Percentiles rank a stretch among this genome's conserved stretches.
phyloP scores from a whole-genome alignment of 2,329 filamentous ascomycete genomes.

The Penicillium sp. region DNA sequence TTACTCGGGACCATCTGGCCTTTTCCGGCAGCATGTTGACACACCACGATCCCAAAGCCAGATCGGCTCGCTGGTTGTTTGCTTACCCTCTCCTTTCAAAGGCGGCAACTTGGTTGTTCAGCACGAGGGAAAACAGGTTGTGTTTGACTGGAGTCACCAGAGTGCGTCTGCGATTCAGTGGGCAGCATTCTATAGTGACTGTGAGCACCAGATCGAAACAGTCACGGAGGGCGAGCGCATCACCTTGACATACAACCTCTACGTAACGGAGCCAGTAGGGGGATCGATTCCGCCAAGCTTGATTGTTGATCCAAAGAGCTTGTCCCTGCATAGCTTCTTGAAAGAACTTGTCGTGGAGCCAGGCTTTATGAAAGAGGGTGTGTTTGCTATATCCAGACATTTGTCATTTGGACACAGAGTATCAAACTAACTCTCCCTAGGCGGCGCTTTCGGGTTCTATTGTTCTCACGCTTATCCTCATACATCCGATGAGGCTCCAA shows the following conservation, averaged over 20 bases:
- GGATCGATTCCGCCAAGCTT: conserved; percentile 21
- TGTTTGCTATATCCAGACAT: background rate
- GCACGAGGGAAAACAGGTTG: conserved; percentile 28
- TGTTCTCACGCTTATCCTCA: conserved; percentile 52
- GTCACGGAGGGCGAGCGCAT: conserved; percentile 54
- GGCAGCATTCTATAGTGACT: conserved; percentile 41
- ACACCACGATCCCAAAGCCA: conserved; percentile 51
- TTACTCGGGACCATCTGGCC: conserved; percentile 52
- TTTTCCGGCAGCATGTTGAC: conserved; percentile 54
- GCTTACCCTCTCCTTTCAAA: conserved; percentile 42
- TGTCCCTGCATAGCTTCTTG: conserved; percentile 39
- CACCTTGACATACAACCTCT: conserved; percentile 62
- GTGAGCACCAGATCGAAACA: conserved; percentile 41
- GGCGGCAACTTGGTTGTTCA: conserved; percentile 35
- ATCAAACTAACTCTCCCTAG: conserved; percentile 17
- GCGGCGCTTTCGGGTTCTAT: conserved; percentile 46
- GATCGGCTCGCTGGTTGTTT: conserved; percentile 56
- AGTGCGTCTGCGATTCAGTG: conserved; percentile 31
- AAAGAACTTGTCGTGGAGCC: conserved; percentile 30
- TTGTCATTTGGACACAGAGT: background rate
- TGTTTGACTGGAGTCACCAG: conserved; percentile 28
- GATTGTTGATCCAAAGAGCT: conserved; percentile 31
- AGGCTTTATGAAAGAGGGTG: background rate
- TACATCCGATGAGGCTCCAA: conserved; percentile 18
- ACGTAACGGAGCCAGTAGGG: conserved; percentile 35